These are phyloP conservation scores for Thecaphora thlaspeos DNA, from an alignment of 1,284 basidiomycete genomes.

Conservation along the genomic window DNA sequence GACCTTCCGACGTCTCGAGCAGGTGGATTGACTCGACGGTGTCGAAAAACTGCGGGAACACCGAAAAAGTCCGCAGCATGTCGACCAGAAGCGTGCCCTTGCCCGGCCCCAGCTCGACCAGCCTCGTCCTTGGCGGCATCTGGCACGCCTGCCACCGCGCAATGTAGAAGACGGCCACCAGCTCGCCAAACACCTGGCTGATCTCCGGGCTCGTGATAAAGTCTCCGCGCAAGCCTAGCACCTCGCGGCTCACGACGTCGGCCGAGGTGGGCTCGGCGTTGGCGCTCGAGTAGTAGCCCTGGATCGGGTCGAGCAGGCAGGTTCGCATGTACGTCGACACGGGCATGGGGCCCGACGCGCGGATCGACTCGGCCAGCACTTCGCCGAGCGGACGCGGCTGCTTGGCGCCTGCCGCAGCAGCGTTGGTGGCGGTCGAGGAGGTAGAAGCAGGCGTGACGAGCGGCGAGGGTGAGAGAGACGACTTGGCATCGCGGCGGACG, in stretches of 20 bases:
- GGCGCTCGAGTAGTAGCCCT: slow-evolving; percentile 52
- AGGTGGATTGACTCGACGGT: slow-evolving; percentile 45
- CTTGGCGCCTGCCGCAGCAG: background rate
- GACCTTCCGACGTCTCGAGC: slow-evolving; percentile 51
- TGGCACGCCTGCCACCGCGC: slow-evolving; percentile 73
- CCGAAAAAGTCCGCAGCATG: slow-evolving; percentile 63
- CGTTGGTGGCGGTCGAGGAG: background rate
- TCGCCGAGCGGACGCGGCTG: slow-evolving; percentile 20
- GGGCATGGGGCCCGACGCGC: slow-evolving; percentile 48
- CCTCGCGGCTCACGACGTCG: slow-evolving; percentile 58
- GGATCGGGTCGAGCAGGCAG: slow-evolving; percentile 51
- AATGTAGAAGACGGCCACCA: slow-evolving; percentile 68
- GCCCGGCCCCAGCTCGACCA: slow-evolving; percentile 93
- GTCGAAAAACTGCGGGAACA: slow-evolving; percentile 38
- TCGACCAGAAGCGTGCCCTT: slow-evolving; percentile 88
- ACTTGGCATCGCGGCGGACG: too few relatives aligned
- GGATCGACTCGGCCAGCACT: slow-evolving; percentile 28
- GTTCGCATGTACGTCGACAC: slow-evolving; percentile 56
- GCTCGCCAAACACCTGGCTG: slow-evolving; percentile 91
- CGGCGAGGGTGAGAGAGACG: too few relatives aligned
- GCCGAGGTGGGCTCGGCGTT: slow-evolving; percentile 13
- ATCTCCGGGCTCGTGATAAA: slow-evolving; percentile 98
- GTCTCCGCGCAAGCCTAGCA: slow-evolving; percentile 85
- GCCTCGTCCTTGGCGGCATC: slow-evolving; percentile 64
- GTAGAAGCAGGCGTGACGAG: too few relatives aligned